A percentile compares a stretch with the other conserved stretches of the same genome.
These are phyloP conservation scores for Sphaerostilbella broomeana DNA, from an alignment of 2,329 filamentous ascomycete genomes.

Conservation along the genomic window DNA sequence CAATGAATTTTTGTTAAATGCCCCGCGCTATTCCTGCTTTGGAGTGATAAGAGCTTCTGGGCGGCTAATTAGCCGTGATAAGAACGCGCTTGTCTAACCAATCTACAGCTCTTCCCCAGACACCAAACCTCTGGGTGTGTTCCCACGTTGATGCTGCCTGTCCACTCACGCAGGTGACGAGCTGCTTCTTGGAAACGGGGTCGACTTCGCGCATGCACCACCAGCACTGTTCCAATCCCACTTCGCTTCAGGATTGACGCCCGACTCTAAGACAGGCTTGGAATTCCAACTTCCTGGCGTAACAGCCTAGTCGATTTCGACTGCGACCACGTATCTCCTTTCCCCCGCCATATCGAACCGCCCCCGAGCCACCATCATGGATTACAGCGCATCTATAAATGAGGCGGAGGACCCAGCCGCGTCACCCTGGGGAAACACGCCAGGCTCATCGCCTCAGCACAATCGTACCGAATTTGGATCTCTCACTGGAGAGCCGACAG, in stretches of 20 bases:
- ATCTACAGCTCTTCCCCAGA: constrained; percentile 6
- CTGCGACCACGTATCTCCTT: constrained; percentile 15
- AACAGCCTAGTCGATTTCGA: not conserved
- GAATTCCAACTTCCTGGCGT: not conserved
- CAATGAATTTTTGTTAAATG: constrained; percentile 15
- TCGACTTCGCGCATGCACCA: constrained; percentile 10
- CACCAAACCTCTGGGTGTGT: constrained; percentile 7
- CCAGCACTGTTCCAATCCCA: constrained; percentile 3
- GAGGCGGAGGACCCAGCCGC: constrained; percentile 47
- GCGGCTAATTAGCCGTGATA: constrained; percentile 21
- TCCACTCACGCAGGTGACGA: constrained; percentile 25
- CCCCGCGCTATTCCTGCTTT: constrained; percentile 36
- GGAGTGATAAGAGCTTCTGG: constrained; percentile 20
- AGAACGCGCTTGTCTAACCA: constrained; percentile 18
- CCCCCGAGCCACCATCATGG: constrained; percentile 36
- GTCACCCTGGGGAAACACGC: constrained; percentile 52
- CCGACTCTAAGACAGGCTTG: not conserved
- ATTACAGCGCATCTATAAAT: constrained; percentile 51
- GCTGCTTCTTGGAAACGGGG: constrained; percentile 2
- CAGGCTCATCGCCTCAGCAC: constrained; percentile 43
- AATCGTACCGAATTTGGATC: constrained; percentile 38
- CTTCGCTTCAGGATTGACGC: constrained; percentile 10
- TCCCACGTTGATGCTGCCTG: constrained; percentile 18
- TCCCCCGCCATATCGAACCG: constrained; percentile 14
- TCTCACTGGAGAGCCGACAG: constrained; percentile 33